Percentiles rank a stretch among this genome's conserved stretches.
phyloP scores from a whole-genome alignment of 129 eudicot genomes.

The Pseudognaphalium luteoalbum region DNA sequence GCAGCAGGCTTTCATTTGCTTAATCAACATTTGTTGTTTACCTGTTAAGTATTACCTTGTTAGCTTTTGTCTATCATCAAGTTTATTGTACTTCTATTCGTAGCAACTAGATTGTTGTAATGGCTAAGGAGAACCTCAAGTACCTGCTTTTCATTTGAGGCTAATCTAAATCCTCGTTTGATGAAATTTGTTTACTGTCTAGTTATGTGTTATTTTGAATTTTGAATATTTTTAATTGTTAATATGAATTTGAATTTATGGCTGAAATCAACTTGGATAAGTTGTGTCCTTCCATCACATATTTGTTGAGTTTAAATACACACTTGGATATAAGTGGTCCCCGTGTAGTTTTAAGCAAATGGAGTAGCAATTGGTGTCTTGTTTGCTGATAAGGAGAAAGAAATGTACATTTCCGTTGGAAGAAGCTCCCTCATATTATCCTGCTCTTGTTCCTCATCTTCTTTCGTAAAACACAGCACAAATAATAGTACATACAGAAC shows the following conservation, averaged over 20 bases:
- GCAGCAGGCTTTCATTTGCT: slow-evolving; percentile 55
- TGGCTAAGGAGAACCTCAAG: slow-evolving; percentile 39
- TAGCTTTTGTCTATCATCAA: slow-evolving; percentile 5
- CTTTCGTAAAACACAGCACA: slow-evolving; percentile 32
- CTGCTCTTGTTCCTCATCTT: slow-evolving; percentile 44
- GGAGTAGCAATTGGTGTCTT: slow-evolving; percentile 23
- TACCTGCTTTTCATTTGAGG: slow-evolving; percentile 26
- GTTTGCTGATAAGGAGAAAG: slow-evolving; percentile 31
- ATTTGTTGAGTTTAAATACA: slow-evolving; percentile 22
- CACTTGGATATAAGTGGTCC: slow-evolving; percentile 47
- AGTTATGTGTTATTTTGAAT: not conserved
- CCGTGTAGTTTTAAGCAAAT: slow-evolving; percentile 31
- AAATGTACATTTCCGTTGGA: slow-evolving; percentile 61
- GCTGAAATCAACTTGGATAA: slow-evolving; percentile 50
- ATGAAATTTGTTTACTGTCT: not conserved
- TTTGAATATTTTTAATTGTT: not conserved
- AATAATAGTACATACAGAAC: slow-evolving; percentile 23
- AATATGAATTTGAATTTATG: slow-evolving; percentile 23
- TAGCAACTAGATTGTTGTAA: slow-evolving; percentile 33
- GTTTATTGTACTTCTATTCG: slow-evolving; percentile 28
- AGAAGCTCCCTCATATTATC: slow-evolving; percentile 54
- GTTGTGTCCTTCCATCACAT: slow-evolving; percentile 31
- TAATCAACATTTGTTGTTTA: slow-evolving; percentile 33
- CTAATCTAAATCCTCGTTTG: slow-evolving; percentile 5
- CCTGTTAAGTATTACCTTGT: not conserved